Evolutionary conservation across 345 rosid species (phyloP), one percentile per base, ranked within the genome.

Genomic region (Fremontodendron californicum): DNA sequence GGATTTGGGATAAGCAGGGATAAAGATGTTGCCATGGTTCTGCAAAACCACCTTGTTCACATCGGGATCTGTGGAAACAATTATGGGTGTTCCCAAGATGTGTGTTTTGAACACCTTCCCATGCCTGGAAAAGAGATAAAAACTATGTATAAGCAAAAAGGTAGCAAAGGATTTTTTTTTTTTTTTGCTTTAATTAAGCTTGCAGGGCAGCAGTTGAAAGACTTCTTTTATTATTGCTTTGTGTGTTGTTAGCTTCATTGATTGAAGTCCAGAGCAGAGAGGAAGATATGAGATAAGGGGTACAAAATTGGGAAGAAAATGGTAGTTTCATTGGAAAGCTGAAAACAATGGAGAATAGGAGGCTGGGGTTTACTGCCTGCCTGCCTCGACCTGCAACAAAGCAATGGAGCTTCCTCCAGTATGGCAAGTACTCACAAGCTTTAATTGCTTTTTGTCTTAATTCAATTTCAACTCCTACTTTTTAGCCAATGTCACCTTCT

Each of bases 101-200:
- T 95, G 89, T n/a, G 98, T 86, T 81, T 90, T 95, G 83, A 95
- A 95, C 82, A 95, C 96, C 77, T 89, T 85, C 73, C 99, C 99
- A 45, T 90, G 87, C 73, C 97, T 95, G 79, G 2, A 35, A 52
- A 63, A 62, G 1, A 39, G 4, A 35, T 3, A 18, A 45, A 2
- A 48, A 31, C 27, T 31, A 48, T 1, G 6, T 29, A 29, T 29
- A 2, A 74, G 4, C 60, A 23, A 51, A 23, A 51, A 70, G 6
- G 37, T 57, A 10, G 33, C 39, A 29, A 45, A 12, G n/a, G n/a
- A n/a, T n/a, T n/a, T n/a, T n/a, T n/a, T n/a, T n/a, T n/a, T n/a
- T n/a, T n/a, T n/a, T n/a, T n/a, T n/a, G n/a, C n/a, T n/a, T n/a
- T n/a, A n/a, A n/a, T n/a, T n/a, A n/a, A n/a, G n/a, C n/a, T n/a